Evolutionary conservation across 352 stramenopile genomes (phyloP).

Genomic region (Phytophthora pseudosyringae): DNA sequence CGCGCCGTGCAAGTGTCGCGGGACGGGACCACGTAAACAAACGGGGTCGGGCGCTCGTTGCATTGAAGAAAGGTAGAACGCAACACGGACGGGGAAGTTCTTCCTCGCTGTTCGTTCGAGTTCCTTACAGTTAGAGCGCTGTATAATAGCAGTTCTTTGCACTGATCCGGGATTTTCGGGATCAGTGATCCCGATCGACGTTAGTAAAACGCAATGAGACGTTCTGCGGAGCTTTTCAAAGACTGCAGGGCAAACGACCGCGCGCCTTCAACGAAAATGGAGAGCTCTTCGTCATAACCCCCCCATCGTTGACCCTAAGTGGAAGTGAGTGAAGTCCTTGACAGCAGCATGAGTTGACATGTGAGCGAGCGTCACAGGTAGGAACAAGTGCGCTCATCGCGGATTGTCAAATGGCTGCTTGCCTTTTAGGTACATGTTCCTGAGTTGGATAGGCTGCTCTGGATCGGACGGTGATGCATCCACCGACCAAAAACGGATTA

Average conservation of each 20-base stretch:
- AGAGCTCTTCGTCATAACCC: slow-evolving; percentile 3
- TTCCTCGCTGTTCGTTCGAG: slow-evolving; percentile 3
- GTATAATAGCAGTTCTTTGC: too few relatives aligned
- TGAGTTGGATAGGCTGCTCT: too few relatives aligned
- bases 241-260: too few relatives aligned
- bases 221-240: too few relatives aligned
- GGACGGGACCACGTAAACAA: slow-evolving; percentile 4
- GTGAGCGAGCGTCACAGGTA: slow-evolving; percentile 12
- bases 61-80: slow-evolving; percentile 8
- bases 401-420: neutral
- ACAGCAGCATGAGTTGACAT: neutral
- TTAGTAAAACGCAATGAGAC: too few relatives aligned
- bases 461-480: too few relatives aligned
- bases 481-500: too few relatives aligned
- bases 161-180: too few relatives aligned
- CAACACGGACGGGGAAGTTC: neutral
- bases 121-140: slow-evolving; percentile 1
- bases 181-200: too few relatives aligned
- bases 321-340: slow-evolving; percentile 7
- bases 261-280: neutral
- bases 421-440: slow-evolving; percentile 23
- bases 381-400: neutral
- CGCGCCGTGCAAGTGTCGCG: neutral
- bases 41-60: neutral
- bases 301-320: slow-evolving; percentile 2